A percentile compares a stretch with the other conserved stretches of the same genome.
phyloP scores from a whole-genome alignment of 352 stramenopile species.

The Phytophthora quininea region DNA sequence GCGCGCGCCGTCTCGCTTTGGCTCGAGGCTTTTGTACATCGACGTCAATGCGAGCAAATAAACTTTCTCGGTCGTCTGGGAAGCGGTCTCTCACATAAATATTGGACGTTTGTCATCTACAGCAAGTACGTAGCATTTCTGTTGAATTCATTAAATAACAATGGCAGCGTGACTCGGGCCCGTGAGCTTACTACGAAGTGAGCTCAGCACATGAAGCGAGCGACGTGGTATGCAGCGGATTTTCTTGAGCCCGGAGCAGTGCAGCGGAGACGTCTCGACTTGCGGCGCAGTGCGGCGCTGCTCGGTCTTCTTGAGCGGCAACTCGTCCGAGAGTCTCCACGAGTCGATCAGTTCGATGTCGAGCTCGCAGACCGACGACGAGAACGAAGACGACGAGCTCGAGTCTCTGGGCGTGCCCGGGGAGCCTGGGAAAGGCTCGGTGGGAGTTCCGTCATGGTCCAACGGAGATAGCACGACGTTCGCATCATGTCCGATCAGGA shows the following conservation, averaged over 20 bases:
- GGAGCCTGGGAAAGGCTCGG: slow-evolving; percentile 32
- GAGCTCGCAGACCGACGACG: slow-evolving; percentile 29
- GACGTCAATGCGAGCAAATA: background rate
- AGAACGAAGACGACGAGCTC: slow-evolving; percentile 13
- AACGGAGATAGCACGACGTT: slow-evolving; percentile 8
- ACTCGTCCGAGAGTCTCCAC: slow-evolving; percentile 19
- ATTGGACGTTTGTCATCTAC: no score
- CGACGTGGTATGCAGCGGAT: slow-evolving; percentile 29
- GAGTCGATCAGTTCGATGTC: slow-evolving; percentile 28
- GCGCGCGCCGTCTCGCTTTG: background rate
- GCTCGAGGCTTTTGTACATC: background rate
- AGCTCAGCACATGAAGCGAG: slow-evolving; percentile 23
- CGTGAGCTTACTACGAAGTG: slow-evolving; percentile 26
- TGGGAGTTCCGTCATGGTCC: slow-evolving; percentile 40
- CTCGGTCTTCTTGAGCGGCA: background rate
- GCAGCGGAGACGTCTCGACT: background rate
- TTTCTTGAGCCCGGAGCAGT: slow-evolving; percentile 13
- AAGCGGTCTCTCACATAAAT: background rate
- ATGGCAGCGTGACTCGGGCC: slow-evolving; percentile 14
- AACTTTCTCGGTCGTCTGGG: background rate
- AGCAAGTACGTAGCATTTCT: background rate
- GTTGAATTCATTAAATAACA: slow-evolving; percentile 30
- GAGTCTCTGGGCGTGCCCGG: slow-evolving; percentile 24
- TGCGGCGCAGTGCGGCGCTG: slow-evolving; percentile 12
- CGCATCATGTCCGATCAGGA: slow-evolving; percentile 15